These are phyloP conservation scores for Talaromyces sp. DNA, from an alignment of 2,329 filamentous ascomycete genomes.

Conservation along the genomic window DNA sequence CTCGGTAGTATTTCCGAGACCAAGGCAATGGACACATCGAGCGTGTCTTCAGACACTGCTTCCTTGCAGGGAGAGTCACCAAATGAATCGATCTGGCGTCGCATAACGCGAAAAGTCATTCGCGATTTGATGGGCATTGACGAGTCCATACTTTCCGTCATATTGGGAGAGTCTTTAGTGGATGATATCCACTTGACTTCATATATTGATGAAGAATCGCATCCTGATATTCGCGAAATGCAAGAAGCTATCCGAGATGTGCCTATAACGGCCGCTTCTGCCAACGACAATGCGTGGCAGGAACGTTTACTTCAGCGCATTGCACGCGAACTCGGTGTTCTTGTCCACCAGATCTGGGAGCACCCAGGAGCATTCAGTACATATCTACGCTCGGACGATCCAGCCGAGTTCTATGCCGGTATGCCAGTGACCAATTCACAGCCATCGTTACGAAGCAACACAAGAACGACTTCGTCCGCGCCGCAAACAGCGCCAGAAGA, in stretches of 20 bases:
- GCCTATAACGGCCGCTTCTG: constrained; percentile 24
- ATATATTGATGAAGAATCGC: constrained; percentile 23
- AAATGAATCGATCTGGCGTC: constrained; percentile 71
- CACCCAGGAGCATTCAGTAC: constrained; percentile 87
- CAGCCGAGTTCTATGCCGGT: constrained; percentile 64
- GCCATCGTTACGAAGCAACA: constrained; percentile 6
- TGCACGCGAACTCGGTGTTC: constrained; percentile 77
- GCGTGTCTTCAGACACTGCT: constrained; percentile 51
- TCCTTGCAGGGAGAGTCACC: constrained; percentile 44
- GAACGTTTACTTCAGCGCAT: constrained; percentile 77
- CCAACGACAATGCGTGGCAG: constrained; percentile 47
- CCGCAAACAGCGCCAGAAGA: constrained; percentile 24
- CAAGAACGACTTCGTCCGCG: not conserved
- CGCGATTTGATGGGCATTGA: constrained; percentile 89
- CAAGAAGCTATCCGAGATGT: constrained; percentile 36
- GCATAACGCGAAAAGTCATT: constrained; percentile 82
- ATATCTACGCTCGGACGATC: constrained; percentile 55
- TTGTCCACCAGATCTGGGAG: constrained; percentile 79
- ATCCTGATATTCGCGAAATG: constrained; percentile 34
- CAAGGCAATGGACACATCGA: constrained; percentile 11
- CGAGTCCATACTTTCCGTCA: constrained; percentile 75
- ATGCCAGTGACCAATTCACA: constrained; percentile 53
- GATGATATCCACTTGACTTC: constrained; percentile 34
- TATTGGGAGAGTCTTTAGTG: constrained; percentile 78
- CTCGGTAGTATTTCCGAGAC: constrained; percentile 42